phyloP scores from a whole-genome alignment of 2,329 filamentous ascomycete genomes.

The Fusarium sp. region DNA sequence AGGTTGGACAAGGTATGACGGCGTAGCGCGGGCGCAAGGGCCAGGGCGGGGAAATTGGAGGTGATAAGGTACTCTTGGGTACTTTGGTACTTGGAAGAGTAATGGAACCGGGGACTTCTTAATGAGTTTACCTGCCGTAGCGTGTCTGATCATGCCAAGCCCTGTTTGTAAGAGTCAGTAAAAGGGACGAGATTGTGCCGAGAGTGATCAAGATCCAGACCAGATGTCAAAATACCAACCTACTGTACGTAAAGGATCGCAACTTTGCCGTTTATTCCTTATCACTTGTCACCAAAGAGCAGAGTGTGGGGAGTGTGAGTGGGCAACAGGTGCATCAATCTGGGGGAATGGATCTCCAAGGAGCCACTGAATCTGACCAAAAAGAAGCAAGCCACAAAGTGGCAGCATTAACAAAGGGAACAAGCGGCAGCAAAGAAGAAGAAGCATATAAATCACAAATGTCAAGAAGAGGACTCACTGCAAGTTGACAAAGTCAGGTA shows the following conservation, averaged over 20 bases:
- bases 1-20: constrained; percentile 37
- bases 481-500: background rate
- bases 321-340: constrained; percentile 31
- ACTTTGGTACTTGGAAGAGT: constrained; percentile 14
- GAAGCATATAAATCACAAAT: background rate
- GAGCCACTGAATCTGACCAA: constrained; percentile 34
- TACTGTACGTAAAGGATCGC: too few species aligned
- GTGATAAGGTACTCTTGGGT: constrained; percentile 37
- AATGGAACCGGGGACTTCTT: background rate
- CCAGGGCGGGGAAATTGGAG: constrained; percentile 52
- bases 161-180: constrained; percentile 1
- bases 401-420: constrained; percentile 16
- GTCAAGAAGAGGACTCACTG: background rate
- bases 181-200: constrained; percentile 10
- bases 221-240: too few species aligned
- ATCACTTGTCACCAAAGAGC: constrained; percentile 4
- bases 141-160: constrained; percentile 24
- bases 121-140: constrained; percentile 1
- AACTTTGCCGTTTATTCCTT: too few species aligned
- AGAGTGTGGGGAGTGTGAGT: constrained; percentile 34
- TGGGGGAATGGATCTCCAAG: constrained; percentile 32
- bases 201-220: constrained; percentile 4
- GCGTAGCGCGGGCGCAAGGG: constrained; percentile 50
- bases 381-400: constrained; percentile 30
- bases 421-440: constrained; percentile 11